Conservation (phyloP, 805 yeast genomes). For the Wickerhamiella siamensis region DNA sequence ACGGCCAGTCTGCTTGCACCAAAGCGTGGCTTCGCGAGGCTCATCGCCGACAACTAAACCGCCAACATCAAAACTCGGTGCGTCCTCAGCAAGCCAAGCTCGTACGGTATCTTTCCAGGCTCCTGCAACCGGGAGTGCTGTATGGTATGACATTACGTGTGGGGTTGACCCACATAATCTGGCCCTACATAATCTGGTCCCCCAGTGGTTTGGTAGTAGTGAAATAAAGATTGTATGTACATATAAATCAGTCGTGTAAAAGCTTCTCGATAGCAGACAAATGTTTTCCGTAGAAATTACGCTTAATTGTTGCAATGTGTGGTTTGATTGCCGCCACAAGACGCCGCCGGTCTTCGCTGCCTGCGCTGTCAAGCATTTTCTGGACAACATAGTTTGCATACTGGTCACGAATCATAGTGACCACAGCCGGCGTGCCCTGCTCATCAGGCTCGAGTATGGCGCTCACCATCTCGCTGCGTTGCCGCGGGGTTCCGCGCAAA, state of each 20-base stretch:
- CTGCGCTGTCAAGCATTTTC: conserved; percentile 72
- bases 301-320: conserved; percentile 59
- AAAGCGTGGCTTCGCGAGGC: conserved; percentile 55
- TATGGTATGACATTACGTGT: conserved; percentile 3
- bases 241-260: conserved; percentile 24
- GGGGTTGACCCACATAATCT: too few species aligned
- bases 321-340: conserved; percentile 66
- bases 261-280: conserved; percentile 69
- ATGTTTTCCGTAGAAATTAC: conserved; percentile 64
- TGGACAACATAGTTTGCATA: conserved; percentile 96
- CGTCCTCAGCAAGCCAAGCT: conserved; percentile 70
- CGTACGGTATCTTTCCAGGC: conserved; percentile 71
- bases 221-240: too few species aligned
- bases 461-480: conserved; percentile 47
- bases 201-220: too few species aligned
- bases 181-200: too few species aligned
- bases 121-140: conserved; percentile 53
- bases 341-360: conserved; percentile 50
- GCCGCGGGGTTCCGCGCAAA: conserved; percentile 48
- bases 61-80: conserved; percentile 87
- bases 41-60: conserved; percentile 86
- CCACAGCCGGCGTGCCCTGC: conserved; percentile 36
- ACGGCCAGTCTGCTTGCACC: conserved; percentile 68
- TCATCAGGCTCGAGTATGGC: conserved; percentile 33
- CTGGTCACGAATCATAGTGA: conserved; percentile 93